These are phyloP conservation scores for Cadophora malorum DNA, from an alignment of 2,329 filamentous ascomycete species.

Conservation along the genomic window DNA sequence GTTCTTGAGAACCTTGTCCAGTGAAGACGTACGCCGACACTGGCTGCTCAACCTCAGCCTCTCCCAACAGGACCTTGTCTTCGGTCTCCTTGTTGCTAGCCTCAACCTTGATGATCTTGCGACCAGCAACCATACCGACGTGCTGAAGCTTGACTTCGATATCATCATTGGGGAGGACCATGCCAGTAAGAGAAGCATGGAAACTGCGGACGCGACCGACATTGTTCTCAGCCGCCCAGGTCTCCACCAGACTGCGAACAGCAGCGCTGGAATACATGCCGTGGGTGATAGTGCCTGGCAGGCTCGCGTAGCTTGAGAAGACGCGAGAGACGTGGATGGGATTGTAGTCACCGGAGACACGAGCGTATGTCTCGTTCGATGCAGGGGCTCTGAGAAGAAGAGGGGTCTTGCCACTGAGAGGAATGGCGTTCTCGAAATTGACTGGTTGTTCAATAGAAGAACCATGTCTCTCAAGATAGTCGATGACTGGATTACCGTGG, in stretches of 20 bases:
- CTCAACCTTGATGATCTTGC: constrained; percentile 99
- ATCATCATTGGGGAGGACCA: constrained; percentile 97
- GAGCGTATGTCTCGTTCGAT: constrained; percentile 97
- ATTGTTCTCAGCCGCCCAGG: constrained; percentile 99
- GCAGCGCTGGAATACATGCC: constrained; percentile 99
- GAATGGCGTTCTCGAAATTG: constrained; percentile 97
- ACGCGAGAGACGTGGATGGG: constrained; percentile 98
- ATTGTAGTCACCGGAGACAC: constrained; percentile 98
- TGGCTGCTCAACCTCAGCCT: constrained; percentile 97
- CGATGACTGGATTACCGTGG: constrained; percentile 94
- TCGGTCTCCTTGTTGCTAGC: constrained; percentile 94
- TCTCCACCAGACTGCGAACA: constrained; percentile 94
- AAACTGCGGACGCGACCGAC: constrained; percentile 96
- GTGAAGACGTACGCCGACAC: constrained; percentile 98
- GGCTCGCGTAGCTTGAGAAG: constrained; percentile 93
- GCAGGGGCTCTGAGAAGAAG: constrained; percentile 88
- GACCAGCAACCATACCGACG: constrained; percentile 95
- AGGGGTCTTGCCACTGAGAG: constrained; percentile 89
- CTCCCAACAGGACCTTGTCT: constrained; percentile 92
- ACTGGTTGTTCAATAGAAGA: constrained; percentile 94
- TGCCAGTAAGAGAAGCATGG: constrained; percentile 95
- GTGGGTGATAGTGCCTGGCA: constrained; percentile 97
- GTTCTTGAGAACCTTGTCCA: constrained; percentile 96
- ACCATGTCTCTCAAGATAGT: constrained; percentile 92
- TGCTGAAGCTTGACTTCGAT: constrained; percentile 96